Evolutionary conservation across 257 asterid genomes (phyloP).

Genomic region (Ilex asprella): DNA sequence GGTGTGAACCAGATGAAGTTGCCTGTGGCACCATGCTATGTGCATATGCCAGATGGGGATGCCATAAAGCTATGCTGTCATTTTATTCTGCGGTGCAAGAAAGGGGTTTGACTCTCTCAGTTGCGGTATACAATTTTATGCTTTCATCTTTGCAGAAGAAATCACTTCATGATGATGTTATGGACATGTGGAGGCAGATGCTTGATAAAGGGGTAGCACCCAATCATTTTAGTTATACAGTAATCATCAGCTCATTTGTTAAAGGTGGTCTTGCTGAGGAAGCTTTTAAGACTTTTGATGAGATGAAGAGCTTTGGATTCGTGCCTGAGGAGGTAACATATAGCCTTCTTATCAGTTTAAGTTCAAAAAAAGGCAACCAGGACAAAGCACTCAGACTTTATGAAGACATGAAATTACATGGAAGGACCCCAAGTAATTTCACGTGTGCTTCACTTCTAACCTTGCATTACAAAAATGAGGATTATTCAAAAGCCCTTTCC

Average conservation of each 20-base stretch:
- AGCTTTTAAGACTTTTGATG: conserved; percentile 50
- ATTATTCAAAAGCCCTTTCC: conserved; percentile 76
- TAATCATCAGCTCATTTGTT: conserved; percentile 68
- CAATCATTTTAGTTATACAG: conserved; percentile 71
- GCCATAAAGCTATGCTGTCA: conserved; percentile 79
- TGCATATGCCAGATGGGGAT: conserved; percentile 89
- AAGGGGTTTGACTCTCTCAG: conserved; percentile 53
- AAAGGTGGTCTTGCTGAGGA: conserved; percentile 58
- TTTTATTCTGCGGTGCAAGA: conserved; percentile 81
- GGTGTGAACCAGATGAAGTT: conserved; percentile 93
- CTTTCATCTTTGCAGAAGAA: conserved; percentile 87
- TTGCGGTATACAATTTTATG: conserved; percentile 83
- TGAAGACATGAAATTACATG: conserved; percentile 71
- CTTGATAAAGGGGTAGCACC: conserved; percentile 50
- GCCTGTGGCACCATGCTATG: conserved; percentile 98
- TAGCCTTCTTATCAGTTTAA: conserved; percentile 67
- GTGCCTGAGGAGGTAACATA: conserved; percentile 93
- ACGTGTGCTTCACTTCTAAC: conserved; percentile 95
- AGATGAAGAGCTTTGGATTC: conserved; percentile 68
- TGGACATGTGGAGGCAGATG: conserved; percentile 68
- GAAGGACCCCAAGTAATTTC: conserved; percentile 72
- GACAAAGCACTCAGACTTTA: conserved; percentile 58
- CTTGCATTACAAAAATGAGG: conserved; percentile 58
- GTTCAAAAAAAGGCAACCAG: conserved; percentile 44
- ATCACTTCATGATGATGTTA: conserved; percentile 53